These are phyloP conservation scores for Amaranthus palmeri DNA, from an alignment of 148 eudicot species.

Conservation along the genomic window DNA sequence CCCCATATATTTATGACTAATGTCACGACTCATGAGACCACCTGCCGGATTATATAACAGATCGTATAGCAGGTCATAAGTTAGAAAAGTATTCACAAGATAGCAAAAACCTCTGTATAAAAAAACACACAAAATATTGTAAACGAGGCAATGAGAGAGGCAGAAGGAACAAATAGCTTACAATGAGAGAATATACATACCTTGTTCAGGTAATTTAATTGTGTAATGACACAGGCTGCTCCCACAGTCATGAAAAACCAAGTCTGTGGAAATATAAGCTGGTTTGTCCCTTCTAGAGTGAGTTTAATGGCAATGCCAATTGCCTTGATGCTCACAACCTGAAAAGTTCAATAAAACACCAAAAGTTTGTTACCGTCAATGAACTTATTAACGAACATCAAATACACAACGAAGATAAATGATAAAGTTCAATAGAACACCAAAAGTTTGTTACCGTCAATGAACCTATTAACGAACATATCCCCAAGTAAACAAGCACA, in stretches of 20 bases:
- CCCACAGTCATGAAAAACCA: constrained; percentile 83
- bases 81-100: neutral
- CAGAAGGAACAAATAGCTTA: neutral
- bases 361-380: constrained; percentile 47
- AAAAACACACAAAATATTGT: neutral
- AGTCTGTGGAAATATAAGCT: constrained; percentile 63
- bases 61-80: no score
- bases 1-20: no score
- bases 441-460: constrained; percentile 48
- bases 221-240: constrained; percentile 60
- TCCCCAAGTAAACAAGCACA: constrained; percentile 75
- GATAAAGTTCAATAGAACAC: neutral
- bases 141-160: neutral
- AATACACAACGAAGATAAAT: neutral
- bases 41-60: no score
- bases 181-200: constrained; percentile 26
- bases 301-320: constrained; percentile 90
- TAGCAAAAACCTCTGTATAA: neutral
- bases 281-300: constrained; percentile 76
- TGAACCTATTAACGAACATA: constrained; percentile 90
- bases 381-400: constrained; percentile 67
- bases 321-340: constrained; percentile 98
- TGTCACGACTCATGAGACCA: no score
- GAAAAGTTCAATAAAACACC: constrained; percentile 14
- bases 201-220: constrained; percentile 92